Evolutionary conservation across 2,329 filamentous ascomycete species (phyloP), one percentile per base, ranked within the genome.

Genomic region (Scytalidium sp.): DNA sequence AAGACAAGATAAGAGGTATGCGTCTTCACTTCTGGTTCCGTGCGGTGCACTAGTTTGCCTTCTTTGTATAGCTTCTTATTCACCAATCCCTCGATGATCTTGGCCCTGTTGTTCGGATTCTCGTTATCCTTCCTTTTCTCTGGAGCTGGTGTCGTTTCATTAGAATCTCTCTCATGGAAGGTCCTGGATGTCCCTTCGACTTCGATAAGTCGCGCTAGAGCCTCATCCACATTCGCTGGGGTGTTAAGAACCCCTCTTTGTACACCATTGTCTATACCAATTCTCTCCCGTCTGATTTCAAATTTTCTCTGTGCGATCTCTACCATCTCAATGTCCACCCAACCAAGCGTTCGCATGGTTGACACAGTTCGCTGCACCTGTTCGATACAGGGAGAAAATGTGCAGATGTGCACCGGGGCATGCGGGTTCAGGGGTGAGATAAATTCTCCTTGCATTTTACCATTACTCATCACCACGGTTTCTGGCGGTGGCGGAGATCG

Each of bases 1-100:
- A 99, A 99, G 3, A 95, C 88, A 3, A 99, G 79, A 67, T 99
- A 99, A n/a, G 88, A 94, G 0, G 94, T 99, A 69, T 99, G 94
- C 7, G 89, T 94, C 77, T 96, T 97, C 52, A 97, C 73, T 63
- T 99, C 94, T 0, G 84, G 74, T 71, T 99, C 94, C 0, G 88
- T 84, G 20, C 90, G 81, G 61, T 95, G 90, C 23, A 90, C 79
- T 39, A 97, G 64, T 22, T 83, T 81, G 1, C 94, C 94, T 53
- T 92, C 82, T 64, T 87, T 81, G 72, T 85, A 96, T 1, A 80
- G 67, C 54, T 88, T 83, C 42, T 68, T 66, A 50, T 67, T 65
- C 42, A 66, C 53, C 41, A 67, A 51, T 44, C 59, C 63, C 51
- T 63, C 59, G 13, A 67, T 46, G 43, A 64, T 55, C 47, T 59